Base-by-base conservation (phyloP, 768 basidiomycete species). In the Russula sp. region DNA sequence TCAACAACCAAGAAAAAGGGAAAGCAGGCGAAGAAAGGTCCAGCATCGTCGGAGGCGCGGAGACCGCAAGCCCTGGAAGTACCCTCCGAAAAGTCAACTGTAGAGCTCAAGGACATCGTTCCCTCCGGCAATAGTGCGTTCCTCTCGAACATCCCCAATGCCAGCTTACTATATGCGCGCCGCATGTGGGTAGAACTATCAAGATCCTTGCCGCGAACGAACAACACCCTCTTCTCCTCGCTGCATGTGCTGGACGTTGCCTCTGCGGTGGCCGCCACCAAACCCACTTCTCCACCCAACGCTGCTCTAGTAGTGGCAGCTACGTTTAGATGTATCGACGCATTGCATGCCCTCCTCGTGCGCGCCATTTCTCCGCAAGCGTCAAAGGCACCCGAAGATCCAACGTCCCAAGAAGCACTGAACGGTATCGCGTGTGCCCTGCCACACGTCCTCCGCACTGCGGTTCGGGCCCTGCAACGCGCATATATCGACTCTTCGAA, bases 171-270 rank as follows among this genome's bases (percentile, higher is more conserved):
- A 50, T 55, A 59, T 58, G 62, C 62, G 57, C 39, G 6, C 18
- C 9, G 6, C 5, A 4, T 10, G 13, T 2, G 3, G 32, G 4
- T 53, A 51, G 59, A 22, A 22, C 9, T 8, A 37, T 5, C 47
- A 37, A 40, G 3, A 20, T 37, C 49, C 16, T 27, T 11, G 13
- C 37, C 9, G 14, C 31, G 58, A 52, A 27, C 34, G 20, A 53
- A 37, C 7, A 16, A 18, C 22, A 44, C 18, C 1, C 54, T 66
- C 56, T 61, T 66, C 44, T 56, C 66, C 5, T 65, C 63, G 16
- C 52, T 66, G 2, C 64, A 55, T 7, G 34, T 51, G 6, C 40
- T 66, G 16, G 55, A 66, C 16, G 34, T 18, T 13, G 37, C 57
- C 44, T 31, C 59, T 6, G 27, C 55, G 3, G 11, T 4, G 18